Conservation (phyloP, 2,329 filamentous ascomycete genomes). For the Clarireedia paspali region DNA sequence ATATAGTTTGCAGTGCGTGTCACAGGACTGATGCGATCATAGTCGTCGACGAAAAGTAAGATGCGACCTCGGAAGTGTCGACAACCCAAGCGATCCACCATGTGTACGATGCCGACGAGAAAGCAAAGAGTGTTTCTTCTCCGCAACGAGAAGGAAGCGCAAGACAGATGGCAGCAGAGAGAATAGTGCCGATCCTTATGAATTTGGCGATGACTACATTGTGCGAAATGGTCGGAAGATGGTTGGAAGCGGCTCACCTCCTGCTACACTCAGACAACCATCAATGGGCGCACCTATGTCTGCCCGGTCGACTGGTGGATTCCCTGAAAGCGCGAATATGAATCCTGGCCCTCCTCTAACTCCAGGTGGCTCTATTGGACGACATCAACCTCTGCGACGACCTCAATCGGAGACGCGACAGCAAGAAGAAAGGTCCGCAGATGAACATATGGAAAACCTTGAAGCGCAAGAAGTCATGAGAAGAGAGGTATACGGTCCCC, state of each 20-base stretch:
- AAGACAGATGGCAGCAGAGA: slow-evolving; percentile 56
- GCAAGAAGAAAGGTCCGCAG: slow-evolving; percentile 31
- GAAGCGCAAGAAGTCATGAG: slow-evolving; percentile 60
- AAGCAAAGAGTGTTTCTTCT: slow-evolving; percentile 96
- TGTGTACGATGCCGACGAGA: slow-evolving; percentile 91
- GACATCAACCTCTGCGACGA: slow-evolving; percentile 57
- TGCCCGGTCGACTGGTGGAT: slow-evolving; percentile 21
- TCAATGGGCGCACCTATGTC: slow-evolving; percentile 29
- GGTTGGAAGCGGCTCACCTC: slow-evolving; percentile 37
- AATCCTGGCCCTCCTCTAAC: slow-evolving; percentile 44
- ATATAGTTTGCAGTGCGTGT: too few species aligned
- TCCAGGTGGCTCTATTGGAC: slow-evolving; percentile 57
- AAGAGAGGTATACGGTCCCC: slow-evolving; percentile 75
- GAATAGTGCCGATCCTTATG: slow-evolving; percentile 38
- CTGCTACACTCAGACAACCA: slow-evolving; percentile 22
- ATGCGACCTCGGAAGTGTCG: slow-evolving; percentile 63
- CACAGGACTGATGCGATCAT: background rate
- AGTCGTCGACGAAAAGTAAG: slow-evolving; percentile 46
- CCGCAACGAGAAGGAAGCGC: slow-evolving; percentile 85
- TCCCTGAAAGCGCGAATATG: slow-evolving; percentile 26
- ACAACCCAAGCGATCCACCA: slow-evolving; percentile 88
- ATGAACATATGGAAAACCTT: slow-evolving; percentile 56
- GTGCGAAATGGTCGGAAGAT: slow-evolving; percentile 68
- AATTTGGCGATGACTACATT: slow-evolving; percentile 52
- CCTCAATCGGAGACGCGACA: slow-evolving; percentile 38